Evolutionary conservation across 306 rosid genomes (phyloP).

Genomic region (Gleditsia sinensis): DNA sequence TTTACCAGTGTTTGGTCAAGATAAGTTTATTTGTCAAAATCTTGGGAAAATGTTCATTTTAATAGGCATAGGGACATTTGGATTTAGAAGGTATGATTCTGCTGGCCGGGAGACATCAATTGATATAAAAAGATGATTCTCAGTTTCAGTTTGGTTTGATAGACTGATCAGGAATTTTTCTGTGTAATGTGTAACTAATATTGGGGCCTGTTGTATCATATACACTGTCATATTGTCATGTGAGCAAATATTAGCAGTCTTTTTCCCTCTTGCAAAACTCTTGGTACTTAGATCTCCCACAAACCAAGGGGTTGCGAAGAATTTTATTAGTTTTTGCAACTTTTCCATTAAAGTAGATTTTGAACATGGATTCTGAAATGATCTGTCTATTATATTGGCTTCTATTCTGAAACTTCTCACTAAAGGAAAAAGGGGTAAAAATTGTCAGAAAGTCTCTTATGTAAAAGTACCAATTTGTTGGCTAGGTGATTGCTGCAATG

Average conservation of each 20-base stretch:
- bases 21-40: neutral
- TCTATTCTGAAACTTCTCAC: neutral
- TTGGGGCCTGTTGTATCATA: neutral
- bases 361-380: neutral
- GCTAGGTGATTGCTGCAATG: slow-evolving; percentile 80
- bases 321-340: neutral
- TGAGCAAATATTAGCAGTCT: neutral
- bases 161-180: neutral
- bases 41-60: neutral
- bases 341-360: neutral
- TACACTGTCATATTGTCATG: neutral
- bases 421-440: neutral
- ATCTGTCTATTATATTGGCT: slow-evolving; percentile 3
- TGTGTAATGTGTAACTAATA: neutral
- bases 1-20: neutral
- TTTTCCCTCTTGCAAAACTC: neutral
- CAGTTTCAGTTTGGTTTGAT: neutral
- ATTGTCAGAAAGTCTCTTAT: slow-evolving; percentile 21
- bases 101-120: slow-evolving; percentile 5
- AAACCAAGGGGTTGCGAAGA: neutral
- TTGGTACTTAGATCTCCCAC: no score
- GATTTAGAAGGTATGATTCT: slow-evolving; percentile 24
- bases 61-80: neutral
- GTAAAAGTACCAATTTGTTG: slow-evolving; percentile 25
- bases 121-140: neutral